Percentiles rank a stretch among this genome's conserved stretches.
Evolutionary conservation across 2,329 filamentous ascomycete species (phyloP).

Genomic region (Trichoderma endophyticum): DNA sequence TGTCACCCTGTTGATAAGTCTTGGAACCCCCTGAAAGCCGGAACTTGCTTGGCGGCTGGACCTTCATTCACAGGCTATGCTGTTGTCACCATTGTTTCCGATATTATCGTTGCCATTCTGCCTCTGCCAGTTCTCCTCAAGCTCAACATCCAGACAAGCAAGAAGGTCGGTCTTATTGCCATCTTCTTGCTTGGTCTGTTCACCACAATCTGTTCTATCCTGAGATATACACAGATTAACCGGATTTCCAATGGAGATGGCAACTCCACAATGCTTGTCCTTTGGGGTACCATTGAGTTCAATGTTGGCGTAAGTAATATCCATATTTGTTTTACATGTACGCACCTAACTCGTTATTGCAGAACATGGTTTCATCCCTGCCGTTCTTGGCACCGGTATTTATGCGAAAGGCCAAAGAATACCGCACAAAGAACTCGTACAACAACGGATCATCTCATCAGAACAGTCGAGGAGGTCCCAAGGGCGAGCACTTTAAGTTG

Average conservation of each 20-base stretch:
- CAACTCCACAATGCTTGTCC: conserved; percentile 53
- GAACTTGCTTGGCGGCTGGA: conserved; percentile 45
- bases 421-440: conserved; percentile 38
- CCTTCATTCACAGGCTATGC: conserved; percentile 52
- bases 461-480: conserved; percentile 26
- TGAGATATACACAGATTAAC: conserved; percentile 51
- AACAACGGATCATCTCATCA: conserved; percentile 30
- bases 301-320: conserved; percentile 50
- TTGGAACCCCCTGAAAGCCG: conserved; percentile 41
- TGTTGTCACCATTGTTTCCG: conserved; percentile 49
- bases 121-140: conserved; percentile 49
- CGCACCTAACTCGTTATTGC: neutral
- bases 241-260: conserved; percentile 49
- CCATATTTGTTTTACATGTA: neutral
- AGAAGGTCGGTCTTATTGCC: conserved; percentile 49
- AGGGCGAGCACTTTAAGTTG: conserved; percentile 37
- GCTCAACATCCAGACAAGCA: conserved; percentile 46
- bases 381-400: conserved; percentile 45
- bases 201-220: conserved; percentile 52
- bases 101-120: conserved; percentile 47
- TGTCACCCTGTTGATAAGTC: conserved; percentile 47
- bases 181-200: conserved; percentile 54
- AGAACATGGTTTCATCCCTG: conserved; percentile 48
- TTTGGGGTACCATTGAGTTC: conserved; percentile 57
- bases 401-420: conserved; percentile 41